phyloP scores from a whole-genome alignment of 768 basidiomycete genomes.

The Vararia minispora region DNA sequence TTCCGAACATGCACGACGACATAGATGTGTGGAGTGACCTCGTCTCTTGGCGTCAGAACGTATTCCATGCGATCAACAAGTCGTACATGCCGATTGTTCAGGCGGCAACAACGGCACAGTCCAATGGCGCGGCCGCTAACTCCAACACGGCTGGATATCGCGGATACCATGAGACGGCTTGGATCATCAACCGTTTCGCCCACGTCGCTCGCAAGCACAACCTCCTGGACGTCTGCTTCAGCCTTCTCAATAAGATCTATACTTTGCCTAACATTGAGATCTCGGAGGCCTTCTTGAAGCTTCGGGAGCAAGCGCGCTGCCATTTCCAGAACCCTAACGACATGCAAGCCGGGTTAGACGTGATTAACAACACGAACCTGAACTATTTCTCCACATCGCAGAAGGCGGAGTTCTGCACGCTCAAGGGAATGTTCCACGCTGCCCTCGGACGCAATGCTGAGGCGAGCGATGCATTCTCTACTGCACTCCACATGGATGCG shows the following conservation, averaged over 20 bases:
- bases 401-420: constrained; percentile 96
- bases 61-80: constrained; percentile 95
- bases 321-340: constrained; percentile 95
- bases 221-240: constrained; percentile 91
- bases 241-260: constrained; percentile 92
- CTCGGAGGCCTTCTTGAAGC: constrained; percentile 96
- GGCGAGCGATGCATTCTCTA: constrained; percentile 84
- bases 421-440: constrained; percentile 98
- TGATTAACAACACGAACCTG: constrained; percentile 98
- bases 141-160: constrained; percentile 84
- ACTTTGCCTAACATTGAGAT: constrained; percentile 99
- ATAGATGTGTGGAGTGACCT: constrained; percentile 98
- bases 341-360: constrained; percentile 88
- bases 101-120: constrained; percentile 33
- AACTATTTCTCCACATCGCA: constrained; percentile 93
- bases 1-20: constrained; percentile 93
- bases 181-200: constrained; percentile 99
- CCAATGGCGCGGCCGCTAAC: constrained; percentile 38
- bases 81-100: constrained; percentile 86
- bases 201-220: constrained; percentile 98
- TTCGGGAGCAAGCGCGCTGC: constrained; percentile 96
- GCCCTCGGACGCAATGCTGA: constrained; percentile 79
- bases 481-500: constrained; percentile 95
- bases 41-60: constrained; percentile 98
- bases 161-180: constrained; percentile 98